phyloP scores from a whole-genome alignment of 208 protist species.

The Leishmania braziliensis region DNA sequence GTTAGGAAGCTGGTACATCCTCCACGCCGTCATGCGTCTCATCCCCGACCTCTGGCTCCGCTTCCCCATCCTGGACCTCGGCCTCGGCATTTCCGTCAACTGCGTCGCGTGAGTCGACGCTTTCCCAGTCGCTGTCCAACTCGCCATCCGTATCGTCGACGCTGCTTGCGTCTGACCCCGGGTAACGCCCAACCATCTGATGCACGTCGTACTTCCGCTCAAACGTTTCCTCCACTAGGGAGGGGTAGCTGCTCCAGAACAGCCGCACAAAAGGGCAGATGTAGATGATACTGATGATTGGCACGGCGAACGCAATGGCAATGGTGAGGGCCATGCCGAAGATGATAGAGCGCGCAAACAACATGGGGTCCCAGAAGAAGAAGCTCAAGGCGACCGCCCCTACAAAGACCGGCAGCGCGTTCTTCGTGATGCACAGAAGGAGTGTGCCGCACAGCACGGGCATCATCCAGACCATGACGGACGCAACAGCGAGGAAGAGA shows the following conservation, averaged over 20 bases:
- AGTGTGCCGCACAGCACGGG: constrained; percentile 41
- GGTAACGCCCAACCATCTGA: constrained; percentile 27
- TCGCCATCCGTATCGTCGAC: neutral
- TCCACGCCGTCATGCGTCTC: neutral
- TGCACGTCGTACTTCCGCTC: constrained; percentile 36
- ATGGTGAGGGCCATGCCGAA: constrained; percentile 14
- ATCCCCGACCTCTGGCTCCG: neutral
- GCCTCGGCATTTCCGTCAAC: neutral
- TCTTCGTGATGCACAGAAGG: constrained; percentile 21
- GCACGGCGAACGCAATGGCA: constrained; percentile 10
- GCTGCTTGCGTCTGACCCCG: neutral
- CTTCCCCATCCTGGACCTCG: too few species aligned
- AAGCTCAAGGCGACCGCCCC: constrained; percentile 48
- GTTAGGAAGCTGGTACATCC: neutral
- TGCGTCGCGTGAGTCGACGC: constrained; percentile 7
- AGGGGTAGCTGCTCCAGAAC: constrained; percentile 11
- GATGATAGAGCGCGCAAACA: constrained; percentile 13
- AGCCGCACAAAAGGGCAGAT: constrained; percentile 5
- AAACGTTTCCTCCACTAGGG: constrained; percentile 32
- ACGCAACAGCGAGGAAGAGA: constrained; percentile 47
- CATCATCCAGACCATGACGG: constrained; percentile 46
- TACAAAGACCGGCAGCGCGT: constrained; percentile 26
- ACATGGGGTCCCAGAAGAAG: constrained; percentile 40
- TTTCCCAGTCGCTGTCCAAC: constrained; percentile 19
- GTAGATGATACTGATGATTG: constrained; percentile 17